Percentiles rank a stretch among this genome's conserved stretches.
These are phyloP conservation scores for Saturnispora galanensis DNA, from an alignment of 805 yeast genomes.

Conservation along the genomic window DNA sequence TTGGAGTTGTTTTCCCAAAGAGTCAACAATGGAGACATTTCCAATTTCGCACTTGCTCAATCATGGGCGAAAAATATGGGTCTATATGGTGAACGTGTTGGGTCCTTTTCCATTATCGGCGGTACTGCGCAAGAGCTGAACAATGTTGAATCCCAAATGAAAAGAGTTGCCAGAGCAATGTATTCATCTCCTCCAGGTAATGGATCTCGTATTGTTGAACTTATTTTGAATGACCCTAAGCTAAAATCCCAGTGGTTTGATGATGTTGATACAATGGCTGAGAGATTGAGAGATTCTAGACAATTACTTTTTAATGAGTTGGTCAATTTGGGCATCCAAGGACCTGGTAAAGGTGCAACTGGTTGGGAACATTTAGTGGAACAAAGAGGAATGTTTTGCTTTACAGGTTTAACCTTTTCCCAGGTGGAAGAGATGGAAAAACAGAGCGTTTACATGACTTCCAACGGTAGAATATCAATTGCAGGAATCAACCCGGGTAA, in stretches of 20 bases:
- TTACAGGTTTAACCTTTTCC: constrained; percentile 64
- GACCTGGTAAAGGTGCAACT: constrained; percentile 36
- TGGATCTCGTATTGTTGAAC: constrained; percentile 83
- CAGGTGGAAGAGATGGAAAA: constrained; percentile 61
- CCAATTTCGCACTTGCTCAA: constrained; percentile 62
- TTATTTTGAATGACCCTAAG: constrained; percentile 51
- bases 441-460: constrained; percentile 75
- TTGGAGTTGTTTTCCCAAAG: constrained; percentile 34
- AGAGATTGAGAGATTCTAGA: constrained; percentile 70
- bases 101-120: constrained; percentile 61
- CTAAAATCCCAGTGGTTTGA: constrained; percentile 67
- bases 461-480: constrained; percentile 85
- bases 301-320: constrained; percentile 50
- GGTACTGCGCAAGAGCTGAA: constrained; percentile 43
- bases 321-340: constrained; percentile 21
- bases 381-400: constrained; percentile 96
- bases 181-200: constrained; percentile 93
- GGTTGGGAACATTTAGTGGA: constrained; percentile 80
- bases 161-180: constrained; percentile 73
- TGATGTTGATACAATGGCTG: constrained; percentile 72
- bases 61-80: constrained; percentile 95
- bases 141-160: constrained; percentile 54
- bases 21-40: constrained; percentile 37
- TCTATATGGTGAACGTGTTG: constrained; percentile 89
- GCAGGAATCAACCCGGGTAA: constrained; percentile 79